phyloP scores from a whole-genome alignment of 2,329 filamentous ascomycete genomes.

The Monilinia polystroma region DNA sequence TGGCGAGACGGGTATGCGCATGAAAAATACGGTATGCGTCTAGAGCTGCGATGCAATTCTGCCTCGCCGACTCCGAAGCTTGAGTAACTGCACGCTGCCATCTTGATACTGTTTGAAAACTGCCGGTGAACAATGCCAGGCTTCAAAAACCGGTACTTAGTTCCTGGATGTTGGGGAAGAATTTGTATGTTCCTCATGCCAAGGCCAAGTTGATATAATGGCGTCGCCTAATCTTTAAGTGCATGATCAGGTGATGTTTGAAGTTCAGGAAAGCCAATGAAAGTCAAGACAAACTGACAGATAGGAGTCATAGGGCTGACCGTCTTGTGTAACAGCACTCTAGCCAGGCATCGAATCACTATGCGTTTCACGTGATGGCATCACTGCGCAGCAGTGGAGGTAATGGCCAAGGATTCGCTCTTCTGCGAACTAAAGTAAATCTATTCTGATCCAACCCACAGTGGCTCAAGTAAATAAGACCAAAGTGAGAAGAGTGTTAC shows the following conservation, averaged over 20 bases:
- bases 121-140: too few species aligned
- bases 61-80: neutral
- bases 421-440: neutral
- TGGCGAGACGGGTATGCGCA: neutral
- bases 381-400: neutral
- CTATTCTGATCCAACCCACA: neutral
- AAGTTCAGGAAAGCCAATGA: too few species aligned
- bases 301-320: neutral
- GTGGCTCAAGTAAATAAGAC: neutral
- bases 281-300: too few species aligned
- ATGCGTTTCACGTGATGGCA: neutral
- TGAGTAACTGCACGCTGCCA: neutral
- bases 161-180: neutral
- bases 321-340: neutral
- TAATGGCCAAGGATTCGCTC: too few species aligned
- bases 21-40: neutral
- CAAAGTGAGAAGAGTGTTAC: neutral
- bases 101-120: neutral
- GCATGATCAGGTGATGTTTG: neutral
- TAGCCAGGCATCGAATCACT: neutral
- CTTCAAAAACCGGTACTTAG: neutral
- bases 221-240: too few species aligned
- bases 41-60: neutral
- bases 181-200: neutral
- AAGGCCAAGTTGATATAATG: neutral